Conservation (phyloP, 345 rosid genomes). For the Bruguiera sexangula region DNA sequence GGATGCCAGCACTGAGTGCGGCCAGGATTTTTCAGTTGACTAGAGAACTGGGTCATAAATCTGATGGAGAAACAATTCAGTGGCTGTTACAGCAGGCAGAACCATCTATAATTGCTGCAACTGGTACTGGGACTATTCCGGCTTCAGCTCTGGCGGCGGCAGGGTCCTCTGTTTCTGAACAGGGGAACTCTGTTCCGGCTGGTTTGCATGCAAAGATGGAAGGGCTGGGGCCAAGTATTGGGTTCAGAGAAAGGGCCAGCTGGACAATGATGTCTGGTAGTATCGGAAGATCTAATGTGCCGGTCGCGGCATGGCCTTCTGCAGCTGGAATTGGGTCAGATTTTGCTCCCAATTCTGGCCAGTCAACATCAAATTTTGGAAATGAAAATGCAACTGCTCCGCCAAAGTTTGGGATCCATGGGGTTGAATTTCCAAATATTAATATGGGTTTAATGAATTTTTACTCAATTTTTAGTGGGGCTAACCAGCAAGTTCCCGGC, state of each 20-base stretch:
- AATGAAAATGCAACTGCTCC: conserved; percentile 9
- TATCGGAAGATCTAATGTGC: conserved; percentile 37
- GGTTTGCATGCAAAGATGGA: conserved; percentile 66
- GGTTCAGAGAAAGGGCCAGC: conserved; percentile 51
- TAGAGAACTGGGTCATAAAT: conserved; percentile 91
- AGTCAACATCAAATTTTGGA: conserved; percentile 12
- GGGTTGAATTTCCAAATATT: conserved; percentile 29
- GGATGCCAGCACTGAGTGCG: conserved; percentile 97
- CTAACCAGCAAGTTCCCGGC: conserved; percentile 23
- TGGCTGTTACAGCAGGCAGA: conserved; percentile 94
- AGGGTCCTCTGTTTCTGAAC: conserved; percentile 43
- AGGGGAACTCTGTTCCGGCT: conserved; percentile 36
- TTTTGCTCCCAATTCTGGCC: conserved; percentile 25
- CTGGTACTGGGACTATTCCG: conserved; percentile 89
- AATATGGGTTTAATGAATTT: conserved; percentile 32
- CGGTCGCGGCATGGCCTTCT: conserved; percentile 42
- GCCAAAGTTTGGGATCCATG: conserved; percentile 21
- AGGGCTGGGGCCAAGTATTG: conserved; percentile 34
- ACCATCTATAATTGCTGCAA: conserved; percentile 82
- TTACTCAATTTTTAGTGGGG: conserved; percentile 30
- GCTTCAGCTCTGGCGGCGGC: conserved; percentile 84
- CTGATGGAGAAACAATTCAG: conserved; percentile 94
- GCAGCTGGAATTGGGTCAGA: conserved; percentile 42
- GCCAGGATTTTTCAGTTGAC: conserved; percentile 95
- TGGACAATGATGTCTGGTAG: conserved; percentile 58